Conservation (phyloP, 345 rosid genomes). For the Firmiana major region DNA sequence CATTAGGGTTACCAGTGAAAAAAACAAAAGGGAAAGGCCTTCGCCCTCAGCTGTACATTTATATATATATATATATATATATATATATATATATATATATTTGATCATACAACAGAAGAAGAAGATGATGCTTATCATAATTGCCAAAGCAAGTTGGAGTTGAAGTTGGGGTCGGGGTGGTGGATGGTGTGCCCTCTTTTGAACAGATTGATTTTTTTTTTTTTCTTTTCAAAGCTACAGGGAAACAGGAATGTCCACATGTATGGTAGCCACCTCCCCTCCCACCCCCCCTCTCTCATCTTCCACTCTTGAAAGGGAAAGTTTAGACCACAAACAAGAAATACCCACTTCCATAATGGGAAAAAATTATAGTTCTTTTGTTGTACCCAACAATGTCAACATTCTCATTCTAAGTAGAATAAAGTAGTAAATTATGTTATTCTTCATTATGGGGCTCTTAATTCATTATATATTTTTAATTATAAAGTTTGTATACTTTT, state of each 20-base stretch:
- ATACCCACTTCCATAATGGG: slow-evolving; percentile 38
- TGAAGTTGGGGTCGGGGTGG: background rate
- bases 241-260: slow-evolving; percentile 7
- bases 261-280: background rate
- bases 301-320: slow-evolving; percentile 40
- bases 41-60: background rate
- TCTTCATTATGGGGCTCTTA: background rate
- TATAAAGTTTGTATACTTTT: background rate
- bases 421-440: background rate
- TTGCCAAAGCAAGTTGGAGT: slow-evolving; percentile 3
- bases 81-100: too few species aligned
- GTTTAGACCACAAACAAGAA: slow-evolving; percentile 4
- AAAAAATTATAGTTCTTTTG: slow-evolving; percentile 9
- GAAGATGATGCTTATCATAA: slow-evolving; percentile 19
- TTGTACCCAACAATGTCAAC: slow-evolving; percentile 18
- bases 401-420: slow-evolving; percentile 24
- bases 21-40: background rate
- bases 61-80: too few species aligned
- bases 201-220: too few species aligned
- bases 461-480: background rate
- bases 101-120: background rate
- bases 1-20: background rate
- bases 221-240: background rate
- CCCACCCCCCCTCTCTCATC: slow-evolving; percentile 11
- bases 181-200: background rate